Evolutionary conservation across 352 stramenopile genomes (phyloP).

Genomic region (Phytophthora meadii): DNA sequence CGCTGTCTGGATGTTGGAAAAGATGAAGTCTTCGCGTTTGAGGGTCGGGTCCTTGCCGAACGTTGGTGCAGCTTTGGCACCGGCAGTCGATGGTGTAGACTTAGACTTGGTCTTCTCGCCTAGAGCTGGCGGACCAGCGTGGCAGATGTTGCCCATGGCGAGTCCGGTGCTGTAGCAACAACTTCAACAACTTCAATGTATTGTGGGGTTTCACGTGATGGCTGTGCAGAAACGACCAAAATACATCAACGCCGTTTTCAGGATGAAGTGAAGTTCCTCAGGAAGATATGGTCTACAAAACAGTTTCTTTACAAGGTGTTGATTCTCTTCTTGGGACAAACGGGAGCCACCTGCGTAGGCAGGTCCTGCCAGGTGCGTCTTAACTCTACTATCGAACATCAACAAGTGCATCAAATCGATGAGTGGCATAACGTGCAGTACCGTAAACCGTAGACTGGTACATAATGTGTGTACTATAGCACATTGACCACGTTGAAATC

Average conservation of each 20-base stretch:
- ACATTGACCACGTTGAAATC: slow-evolving; percentile 3
- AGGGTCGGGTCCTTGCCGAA: slow-evolving; percentile 72
- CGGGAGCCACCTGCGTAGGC: slow-evolving; percentile 1
- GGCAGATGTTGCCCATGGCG: slow-evolving; percentile 69
- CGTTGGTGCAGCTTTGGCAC: slow-evolving; percentile 28
- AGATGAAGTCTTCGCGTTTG: slow-evolving; percentile 78
- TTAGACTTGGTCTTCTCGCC: slow-evolving; percentile 2
- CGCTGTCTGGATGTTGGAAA: slow-evolving; percentile 49
- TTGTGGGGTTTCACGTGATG: slow-evolving; percentile 25
- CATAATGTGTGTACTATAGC: background rate
- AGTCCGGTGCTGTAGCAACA: slow-evolving; percentile 5
- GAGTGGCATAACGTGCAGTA: background rate
- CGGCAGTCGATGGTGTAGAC: background rate
- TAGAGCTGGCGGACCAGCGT: slow-evolving; percentile 35
- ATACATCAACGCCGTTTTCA: background rate
- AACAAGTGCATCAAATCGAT: slow-evolving; percentile 19
- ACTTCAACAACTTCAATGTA: slow-evolving; percentile 21
- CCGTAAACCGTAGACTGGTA: background rate
- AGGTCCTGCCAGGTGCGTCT: background rate
- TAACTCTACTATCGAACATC: background rate
- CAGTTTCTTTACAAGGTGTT: background rate
- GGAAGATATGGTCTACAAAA: background rate
- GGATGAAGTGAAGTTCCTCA: background rate
- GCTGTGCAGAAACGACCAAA: slow-evolving; percentile 14
- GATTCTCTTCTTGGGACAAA: background rate